Base-by-base conservation (phyloP, 768 basidiomycete species). In the Hericium coralloides region DNA sequence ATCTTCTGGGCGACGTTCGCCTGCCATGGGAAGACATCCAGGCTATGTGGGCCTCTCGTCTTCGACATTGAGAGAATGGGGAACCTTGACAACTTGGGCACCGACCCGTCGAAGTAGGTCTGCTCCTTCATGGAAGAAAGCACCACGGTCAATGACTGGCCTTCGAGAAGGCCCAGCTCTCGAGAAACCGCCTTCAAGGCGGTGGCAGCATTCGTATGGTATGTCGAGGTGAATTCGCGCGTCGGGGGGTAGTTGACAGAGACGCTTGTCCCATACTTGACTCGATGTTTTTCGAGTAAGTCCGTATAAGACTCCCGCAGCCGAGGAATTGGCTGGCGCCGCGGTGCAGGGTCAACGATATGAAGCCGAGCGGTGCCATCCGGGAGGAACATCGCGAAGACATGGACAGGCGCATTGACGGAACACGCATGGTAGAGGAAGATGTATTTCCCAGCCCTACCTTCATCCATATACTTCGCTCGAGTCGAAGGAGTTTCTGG, bases 11-110 rank as follows among this genome's bases (percentile, higher is more conserved):
- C 83, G 18, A 92, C 88, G 61, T 88, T 81, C 0, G 80, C 73
- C 62, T 98, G 89, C 95, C 95, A 98, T 10, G 88, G 88, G 65
- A 97, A 89, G 45, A 89, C 79, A 57, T 91, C 89, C 20, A 89
- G 76, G 7, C 81, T 81, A 69, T 86, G 91, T n/a, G 79, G 77
- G 38, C 69, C 76, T 72, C 78, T 87, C n/a, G 84, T 78, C 73
- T 83, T 87, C n/a, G 85, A 79, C 85, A 95, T 90, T 4, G 85
- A 84, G 59, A 98, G 73, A 52, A 97, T 79, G 0, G 97, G 97
- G 74, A 95, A 95, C 65, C 85, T 88, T 9, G 77, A 67, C 15
- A 94, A 77, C 65, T 87, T 89, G 23, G 85, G 80, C 50, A 88
- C 70, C 38, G 79, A 72, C 10, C 76, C 68, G 63, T 95, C 91